Conservation (phyloP, 345 rosid species). For the Nasturtium officinale region DNA sequence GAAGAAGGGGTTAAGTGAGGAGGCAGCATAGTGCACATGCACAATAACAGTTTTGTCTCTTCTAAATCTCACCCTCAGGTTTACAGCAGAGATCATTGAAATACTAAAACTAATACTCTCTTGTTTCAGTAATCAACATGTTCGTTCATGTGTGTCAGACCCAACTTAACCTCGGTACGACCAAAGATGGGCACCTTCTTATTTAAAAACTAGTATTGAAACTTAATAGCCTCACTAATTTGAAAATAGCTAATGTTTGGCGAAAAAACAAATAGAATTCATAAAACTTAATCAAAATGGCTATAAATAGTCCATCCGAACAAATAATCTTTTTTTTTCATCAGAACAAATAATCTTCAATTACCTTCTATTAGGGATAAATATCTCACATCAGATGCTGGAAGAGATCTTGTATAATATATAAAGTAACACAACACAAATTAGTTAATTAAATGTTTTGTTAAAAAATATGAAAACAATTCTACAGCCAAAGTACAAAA, state of each 20-base stretch:
- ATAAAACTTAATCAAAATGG: no score
- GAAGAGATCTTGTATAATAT: no score
- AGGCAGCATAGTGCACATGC: slow-evolving; percentile 52
- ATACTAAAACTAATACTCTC: slow-evolving; percentile 35
- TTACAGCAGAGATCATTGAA: slow-evolving; percentile 33
- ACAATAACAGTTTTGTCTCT: slow-evolving; percentile 51
- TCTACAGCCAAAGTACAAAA: no score
- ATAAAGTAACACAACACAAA: no score
- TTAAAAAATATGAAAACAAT: no score
- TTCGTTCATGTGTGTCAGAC: slow-evolving; percentile 38
- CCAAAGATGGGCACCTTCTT: slow-evolving; percentile 15
- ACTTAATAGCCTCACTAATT: background rate
- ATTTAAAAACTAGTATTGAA: slow-evolving; percentile 4
- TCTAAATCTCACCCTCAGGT: slow-evolving; percentile 32
- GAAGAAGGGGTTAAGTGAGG: background rate
- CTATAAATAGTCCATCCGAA: background rate
- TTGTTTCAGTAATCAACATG: slow-evolving; percentile 33
- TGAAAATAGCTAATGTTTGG: slow-evolving; percentile 16
- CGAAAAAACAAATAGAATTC: background rate
- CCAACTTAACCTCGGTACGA: slow-evolving; percentile 30
- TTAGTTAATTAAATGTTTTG: no score
- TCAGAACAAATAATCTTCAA: no score
- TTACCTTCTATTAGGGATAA: no score
- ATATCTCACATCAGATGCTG: no score
- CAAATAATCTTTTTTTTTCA: no score